A percentile compares a stretch with the other conserved stretches of the same genome.
Conservation (phyloP, 441 rosid genomes). For the Lagerstroemia fauriei region DNA sequence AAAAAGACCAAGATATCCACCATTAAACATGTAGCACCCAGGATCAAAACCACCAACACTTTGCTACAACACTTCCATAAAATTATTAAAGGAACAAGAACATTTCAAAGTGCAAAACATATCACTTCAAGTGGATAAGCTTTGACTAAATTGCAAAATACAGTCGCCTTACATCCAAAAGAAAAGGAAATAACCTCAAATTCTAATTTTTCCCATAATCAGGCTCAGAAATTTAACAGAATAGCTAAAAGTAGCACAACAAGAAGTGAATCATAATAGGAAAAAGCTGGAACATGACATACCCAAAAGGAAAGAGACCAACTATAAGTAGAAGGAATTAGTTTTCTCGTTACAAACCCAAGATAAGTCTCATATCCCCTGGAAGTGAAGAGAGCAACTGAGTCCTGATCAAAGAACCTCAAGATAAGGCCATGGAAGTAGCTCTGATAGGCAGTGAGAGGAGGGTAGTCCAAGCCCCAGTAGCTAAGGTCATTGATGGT, state of each 20-base stretch:
- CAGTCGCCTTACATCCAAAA: not conserved
- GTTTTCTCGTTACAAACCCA: constrained; percentile 44
- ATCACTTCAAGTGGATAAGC: not conserved
- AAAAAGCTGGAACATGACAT: not conserved
- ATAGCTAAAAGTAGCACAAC: constrained; percentile 9
- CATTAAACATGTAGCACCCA: not conserved
- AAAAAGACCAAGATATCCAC: not conserved
- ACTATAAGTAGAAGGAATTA: not conserved
- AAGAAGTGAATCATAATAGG: not conserved
- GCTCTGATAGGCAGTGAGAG: constrained; percentile 92
- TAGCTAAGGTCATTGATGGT: constrained; percentile 70
- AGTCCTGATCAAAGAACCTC: constrained; percentile 58
- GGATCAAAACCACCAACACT: not conserved
- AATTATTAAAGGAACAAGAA: not conserved
- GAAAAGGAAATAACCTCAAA: not conserved
- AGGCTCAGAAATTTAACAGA: not conserved
- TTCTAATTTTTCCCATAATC: not conserved
- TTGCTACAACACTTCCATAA: not conserved
- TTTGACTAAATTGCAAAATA: not conserved
- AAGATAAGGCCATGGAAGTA: constrained; percentile 73
- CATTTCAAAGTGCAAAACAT: not conserved
- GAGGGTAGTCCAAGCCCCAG: constrained; percentile 98
- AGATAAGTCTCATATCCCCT: constrained; percentile 71
- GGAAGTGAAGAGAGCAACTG: constrained; percentile 61
- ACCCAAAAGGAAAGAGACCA: not conserved